Evolutionary conservation across 352 stramenopile species (phyloP).

Genomic region (Aphanomyces cochlioides): DNA sequence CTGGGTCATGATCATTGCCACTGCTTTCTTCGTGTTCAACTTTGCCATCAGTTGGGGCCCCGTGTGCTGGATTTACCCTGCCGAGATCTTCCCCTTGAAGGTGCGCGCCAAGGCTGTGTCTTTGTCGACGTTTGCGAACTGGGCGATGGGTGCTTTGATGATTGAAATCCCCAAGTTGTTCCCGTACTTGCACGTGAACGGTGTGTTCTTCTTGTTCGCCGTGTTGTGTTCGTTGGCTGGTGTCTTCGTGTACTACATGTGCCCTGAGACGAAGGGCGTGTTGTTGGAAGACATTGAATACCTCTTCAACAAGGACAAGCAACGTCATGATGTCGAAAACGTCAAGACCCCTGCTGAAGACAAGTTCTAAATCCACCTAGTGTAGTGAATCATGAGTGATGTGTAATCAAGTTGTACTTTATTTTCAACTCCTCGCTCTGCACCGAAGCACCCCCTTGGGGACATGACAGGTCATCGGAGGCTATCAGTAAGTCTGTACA

Average conservation of each 20-base stretch:
- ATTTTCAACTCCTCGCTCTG: no score
- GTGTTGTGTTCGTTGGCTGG: constrained; percentile 40
- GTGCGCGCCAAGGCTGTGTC: constrained; percentile 45
- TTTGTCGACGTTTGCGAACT: constrained; percentile 44
- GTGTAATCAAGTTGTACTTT: no score
- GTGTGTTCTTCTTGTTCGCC: constrained; percentile 55
- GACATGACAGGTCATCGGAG: no score
- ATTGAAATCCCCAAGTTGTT: constrained; percentile 46
- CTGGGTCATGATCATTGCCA: constrained; percentile 41
- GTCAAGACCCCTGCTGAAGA: no score
- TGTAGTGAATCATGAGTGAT: no score
- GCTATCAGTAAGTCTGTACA: no score
- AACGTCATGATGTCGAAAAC: no score
- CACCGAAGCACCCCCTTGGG: no score
- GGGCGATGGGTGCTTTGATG: constrained; percentile 39
- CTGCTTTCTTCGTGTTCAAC: constrained; percentile 47
- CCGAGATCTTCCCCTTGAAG: constrained; percentile 56
- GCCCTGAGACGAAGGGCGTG: constrained; percentile 49
- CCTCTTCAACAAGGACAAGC: constrained; percentile 36
- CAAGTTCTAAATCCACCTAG: no score
- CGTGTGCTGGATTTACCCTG: constrained; percentile 55
- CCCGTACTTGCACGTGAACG: constrained; percentile 43
- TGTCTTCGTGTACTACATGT: constrained; percentile 48
- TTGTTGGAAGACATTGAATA: constrained; percentile 56
- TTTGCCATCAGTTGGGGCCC: constrained; percentile 56